phyloP scores from a whole-genome alignment of 2,329 filamentous ascomycete genomes.

The Hirsutella thompsonii region DNA sequence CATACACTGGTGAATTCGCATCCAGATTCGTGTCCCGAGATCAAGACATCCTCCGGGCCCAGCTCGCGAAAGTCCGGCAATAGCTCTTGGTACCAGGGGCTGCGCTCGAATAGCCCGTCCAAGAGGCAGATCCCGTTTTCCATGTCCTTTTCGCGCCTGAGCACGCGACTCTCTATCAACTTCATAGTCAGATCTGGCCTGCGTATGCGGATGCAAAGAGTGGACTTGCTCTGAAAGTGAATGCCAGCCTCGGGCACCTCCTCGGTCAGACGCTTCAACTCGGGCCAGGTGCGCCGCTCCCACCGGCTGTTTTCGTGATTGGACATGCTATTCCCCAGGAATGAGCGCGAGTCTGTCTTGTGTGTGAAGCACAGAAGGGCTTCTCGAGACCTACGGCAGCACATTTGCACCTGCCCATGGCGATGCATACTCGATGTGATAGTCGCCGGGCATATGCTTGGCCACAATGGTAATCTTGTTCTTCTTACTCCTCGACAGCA shows the following conservation, averaged over 20 bases:
- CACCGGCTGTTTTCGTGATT: conserved; percentile 31
- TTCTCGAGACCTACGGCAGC: conserved; percentile 47
- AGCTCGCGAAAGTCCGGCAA: conserved; percentile 59
- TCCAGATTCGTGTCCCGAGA: conserved; percentile 54
- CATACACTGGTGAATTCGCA: conserved; percentile 74
- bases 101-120: conserved; percentile 48
- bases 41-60: conserved; percentile 40
- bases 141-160: conserved; percentile 50
- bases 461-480: conserved; percentile 56
- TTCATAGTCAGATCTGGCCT: not conserved
- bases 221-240: conserved; percentile 53
- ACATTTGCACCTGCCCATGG: conserved; percentile 82
- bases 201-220: not conserved
- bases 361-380: too few relatives aligned
- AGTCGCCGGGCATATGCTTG: conserved; percentile 90
- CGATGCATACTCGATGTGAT: conserved; percentile 80
- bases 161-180: conserved; percentile 31
- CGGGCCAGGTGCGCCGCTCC: conserved; percentile 53
- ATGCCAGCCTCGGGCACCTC: conserved; percentile 67
- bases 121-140: conserved; percentile 26
- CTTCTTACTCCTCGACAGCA: conserved; percentile 29
- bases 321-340: conserved; percentile 32
- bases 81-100: conserved; percentile 64
- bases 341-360: too few relatives aligned
- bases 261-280: conserved; percentile 44